A percentile compares a stretch with the other conserved stretches of the same genome.
Evolutionary conservation across 2,329 filamentous ascomycete genomes (phyloP).

Genomic region (Aspergillus cejpii): DNA sequence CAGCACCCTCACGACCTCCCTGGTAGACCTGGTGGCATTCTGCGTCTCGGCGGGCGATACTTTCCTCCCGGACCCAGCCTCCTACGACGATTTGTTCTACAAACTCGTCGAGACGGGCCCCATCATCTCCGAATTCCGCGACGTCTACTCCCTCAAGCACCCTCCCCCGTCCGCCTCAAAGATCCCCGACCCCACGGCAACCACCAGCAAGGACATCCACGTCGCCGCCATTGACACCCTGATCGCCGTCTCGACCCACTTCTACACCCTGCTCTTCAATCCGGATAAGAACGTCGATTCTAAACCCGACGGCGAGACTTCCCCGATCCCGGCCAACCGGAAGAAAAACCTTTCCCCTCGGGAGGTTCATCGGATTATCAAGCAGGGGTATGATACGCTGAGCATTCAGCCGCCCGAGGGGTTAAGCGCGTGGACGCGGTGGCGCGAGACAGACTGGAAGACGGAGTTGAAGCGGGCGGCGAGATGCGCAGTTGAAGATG

Average conservation of each 20-base stretch:
- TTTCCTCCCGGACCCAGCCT: constrained; percentile 77
- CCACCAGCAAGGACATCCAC: constrained; percentile 20
- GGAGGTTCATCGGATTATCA: constrained; percentile 86
- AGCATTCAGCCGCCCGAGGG: constrained; percentile 86
- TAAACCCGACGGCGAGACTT: constrained; percentile 16
- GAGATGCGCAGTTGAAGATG: constrained; percentile 67
- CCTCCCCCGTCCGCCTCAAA: constrained; percentile 14
- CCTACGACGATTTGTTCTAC: constrained; percentile 97
- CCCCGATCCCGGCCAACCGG: constrained; percentile 28
- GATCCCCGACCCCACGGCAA: constrained; percentile 10
- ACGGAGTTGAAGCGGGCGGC: constrained; percentile 80
- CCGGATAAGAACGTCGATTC: constrained; percentile 43
- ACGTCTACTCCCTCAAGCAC: constrained; percentile 56
- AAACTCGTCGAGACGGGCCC: constrained; percentile 92
- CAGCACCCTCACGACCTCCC: constrained; percentile 64
- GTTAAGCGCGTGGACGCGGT: constrained; percentile 76
- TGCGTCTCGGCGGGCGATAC: constrained; percentile 80
- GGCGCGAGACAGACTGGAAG: constrained; percentile 80
- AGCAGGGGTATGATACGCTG: constrained; percentile 90
- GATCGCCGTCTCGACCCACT: constrained; percentile 71
- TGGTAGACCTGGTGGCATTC: constrained; percentile 76
- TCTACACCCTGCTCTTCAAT: constrained; percentile 66
- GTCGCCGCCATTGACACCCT: constrained; percentile 75
- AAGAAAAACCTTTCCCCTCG: constrained; percentile 69
- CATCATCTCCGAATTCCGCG: constrained; percentile 70